Conservation (phyloP, 208 protist species). For the Trypanosoma platydactyli region DNA sequence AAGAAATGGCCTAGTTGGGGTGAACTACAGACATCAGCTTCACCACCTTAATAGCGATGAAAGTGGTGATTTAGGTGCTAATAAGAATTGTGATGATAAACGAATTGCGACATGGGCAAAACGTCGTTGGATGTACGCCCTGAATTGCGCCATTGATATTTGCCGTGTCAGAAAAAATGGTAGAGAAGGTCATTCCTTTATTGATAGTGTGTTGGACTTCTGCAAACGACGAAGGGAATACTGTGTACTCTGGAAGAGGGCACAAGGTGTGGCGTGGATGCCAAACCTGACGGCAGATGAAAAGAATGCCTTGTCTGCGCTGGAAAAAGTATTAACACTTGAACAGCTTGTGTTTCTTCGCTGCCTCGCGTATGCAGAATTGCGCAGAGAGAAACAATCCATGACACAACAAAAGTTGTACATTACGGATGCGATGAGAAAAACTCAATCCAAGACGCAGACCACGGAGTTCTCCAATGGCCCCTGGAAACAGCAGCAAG, state of each 20-base stretch:
- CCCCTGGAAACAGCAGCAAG: slow-evolving; percentile 3
- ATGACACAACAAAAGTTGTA: slow-evolving; percentile 44
- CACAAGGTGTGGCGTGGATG: slow-evolving; percentile 43
- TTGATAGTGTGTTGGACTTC: slow-evolving; percentile 58
- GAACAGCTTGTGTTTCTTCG: slow-evolving; percentile 78
- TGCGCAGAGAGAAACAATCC: slow-evolving; percentile 43
- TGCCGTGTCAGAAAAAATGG: slow-evolving; percentile 13
- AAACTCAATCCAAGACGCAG: not conserved
- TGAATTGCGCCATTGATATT: slow-evolving; percentile 36
- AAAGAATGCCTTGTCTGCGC: slow-evolving; percentile 26
- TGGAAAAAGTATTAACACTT: slow-evolving; percentile 64
- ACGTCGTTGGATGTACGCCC: slow-evolving; percentile 36
- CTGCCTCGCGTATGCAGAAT: slow-evolving; percentile 65
- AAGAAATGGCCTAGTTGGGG: slow-evolving; percentile 46
- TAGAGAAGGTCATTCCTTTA: slow-evolving; percentile 7
- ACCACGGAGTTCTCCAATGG: not conserved
- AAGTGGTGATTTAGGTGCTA: not conserved
- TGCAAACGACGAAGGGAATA: slow-evolving; percentile 56
- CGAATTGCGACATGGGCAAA: slow-evolving; percentile 2
- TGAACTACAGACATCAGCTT: slow-evolving; percentile 58
- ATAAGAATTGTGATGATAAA: too few species aligned
- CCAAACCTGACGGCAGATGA: slow-evolving; percentile 62
- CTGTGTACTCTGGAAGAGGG: slow-evolving; percentile 69
- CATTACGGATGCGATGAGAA: slow-evolving; percentile 32
- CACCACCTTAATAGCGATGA: slow-evolving; percentile 35